Percentiles rank a stretch among this genome's conserved stretches.
phyloP scores from a whole-genome alignment of 2,329 filamentous ascomycete species.

The Apiospora saccharicola region DNA sequence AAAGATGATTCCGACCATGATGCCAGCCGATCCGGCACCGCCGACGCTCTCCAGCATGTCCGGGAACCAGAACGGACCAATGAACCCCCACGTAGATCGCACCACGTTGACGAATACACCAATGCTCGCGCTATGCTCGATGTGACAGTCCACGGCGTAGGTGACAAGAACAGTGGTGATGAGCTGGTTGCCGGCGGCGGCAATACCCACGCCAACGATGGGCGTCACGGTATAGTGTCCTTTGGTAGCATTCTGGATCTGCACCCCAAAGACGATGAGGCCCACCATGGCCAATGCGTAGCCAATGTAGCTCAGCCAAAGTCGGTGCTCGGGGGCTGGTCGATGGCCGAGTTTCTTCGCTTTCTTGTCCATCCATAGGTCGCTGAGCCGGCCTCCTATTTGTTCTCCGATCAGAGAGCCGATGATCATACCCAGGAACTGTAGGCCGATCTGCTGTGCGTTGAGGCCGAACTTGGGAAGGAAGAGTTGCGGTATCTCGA shows the following conservation, averaged over 20 bases:
- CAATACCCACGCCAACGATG: conserved; percentile 59
- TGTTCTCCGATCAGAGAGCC: conserved; percentile 66
- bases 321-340: conserved; percentile 57
- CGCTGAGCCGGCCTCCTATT: conserved; percentile 60
- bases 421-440: conserved; percentile 64
- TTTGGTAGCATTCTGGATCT: conserved; percentile 51
- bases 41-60: conserved; percentile 47
- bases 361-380: conserved; percentile 58
- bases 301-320: conserved; percentile 65
- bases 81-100: conserved; percentile 61
- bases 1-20: conserved; percentile 46
- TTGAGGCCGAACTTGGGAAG: conserved; percentile 63
- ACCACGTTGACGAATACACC: conserved; percentile 67
- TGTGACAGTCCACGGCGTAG: conserved; percentile 66
- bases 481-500: conserved; percentile 68
- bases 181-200: conserved; percentile 64
- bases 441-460: conserved; percentile 63
- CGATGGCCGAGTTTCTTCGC: conserved; percentile 39
- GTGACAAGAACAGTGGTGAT: conserved; percentile 67
- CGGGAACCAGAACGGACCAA: conserved; percentile 51
- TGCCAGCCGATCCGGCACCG: conserved; percentile 43
- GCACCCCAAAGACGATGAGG: conserved; percentile 61
- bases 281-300: conserved; percentile 59
- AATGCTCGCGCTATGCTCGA: conserved; percentile 58
- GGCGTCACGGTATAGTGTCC: conserved; percentile 63